phyloP scores from a whole-genome alignment of 169 alveolate genomes.

The Eimeria necatrix region DNA sequence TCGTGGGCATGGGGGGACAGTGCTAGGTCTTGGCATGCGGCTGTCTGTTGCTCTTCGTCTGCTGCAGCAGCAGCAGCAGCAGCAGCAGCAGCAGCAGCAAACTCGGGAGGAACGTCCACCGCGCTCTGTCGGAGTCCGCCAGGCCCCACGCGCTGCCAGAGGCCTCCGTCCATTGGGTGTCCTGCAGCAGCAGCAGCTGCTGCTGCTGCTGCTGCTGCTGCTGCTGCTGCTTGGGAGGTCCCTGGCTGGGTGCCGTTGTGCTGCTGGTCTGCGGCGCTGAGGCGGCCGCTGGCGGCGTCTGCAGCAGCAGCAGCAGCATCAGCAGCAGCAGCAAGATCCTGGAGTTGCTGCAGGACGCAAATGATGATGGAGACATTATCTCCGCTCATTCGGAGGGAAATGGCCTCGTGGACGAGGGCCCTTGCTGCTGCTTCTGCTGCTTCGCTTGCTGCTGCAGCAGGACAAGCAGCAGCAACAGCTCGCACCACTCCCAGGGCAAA shows the following conservation, averaged over 20 bases:
- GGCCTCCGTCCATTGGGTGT: neutral
- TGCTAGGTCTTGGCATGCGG: neutral
- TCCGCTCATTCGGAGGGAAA: slow-evolving; percentile 31
- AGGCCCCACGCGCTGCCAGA: slow-evolving; percentile 22
- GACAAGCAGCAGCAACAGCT: slow-evolving; percentile 12
- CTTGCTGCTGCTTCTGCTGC: slow-evolving; percentile 74
- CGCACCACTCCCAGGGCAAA: slow-evolving; percentile 29
- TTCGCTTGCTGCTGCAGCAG: slow-evolving; percentile 50
- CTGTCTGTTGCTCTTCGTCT: neutral
- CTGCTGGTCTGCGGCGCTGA: slow-evolving; percentile 14
- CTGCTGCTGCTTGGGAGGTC: neutral
- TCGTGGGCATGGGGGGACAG: slow-evolving; percentile 5
- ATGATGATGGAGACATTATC: slow-evolving; percentile 70
- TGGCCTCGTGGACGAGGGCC: slow-evolving; percentile 71
- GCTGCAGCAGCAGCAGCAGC: slow-evolving; percentile 25
- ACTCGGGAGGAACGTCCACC: neutral
- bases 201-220: neutral
- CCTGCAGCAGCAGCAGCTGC: neutral
- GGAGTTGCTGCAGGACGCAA: slow-evolving; percentile 13
- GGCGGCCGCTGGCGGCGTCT: neutral
- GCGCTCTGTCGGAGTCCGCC: slow-evolving; percentile 7
- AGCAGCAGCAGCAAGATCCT: slow-evolving; percentile 55
- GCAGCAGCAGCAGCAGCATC: slow-evolving; percentile 4
- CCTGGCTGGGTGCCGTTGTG: neutral
- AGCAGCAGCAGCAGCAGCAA: slow-evolving; percentile 30